Evolutionary conservation across 2,329 filamentous ascomycete genomes (phyloP).

Genomic region (Colletotrichum sp.): DNA sequence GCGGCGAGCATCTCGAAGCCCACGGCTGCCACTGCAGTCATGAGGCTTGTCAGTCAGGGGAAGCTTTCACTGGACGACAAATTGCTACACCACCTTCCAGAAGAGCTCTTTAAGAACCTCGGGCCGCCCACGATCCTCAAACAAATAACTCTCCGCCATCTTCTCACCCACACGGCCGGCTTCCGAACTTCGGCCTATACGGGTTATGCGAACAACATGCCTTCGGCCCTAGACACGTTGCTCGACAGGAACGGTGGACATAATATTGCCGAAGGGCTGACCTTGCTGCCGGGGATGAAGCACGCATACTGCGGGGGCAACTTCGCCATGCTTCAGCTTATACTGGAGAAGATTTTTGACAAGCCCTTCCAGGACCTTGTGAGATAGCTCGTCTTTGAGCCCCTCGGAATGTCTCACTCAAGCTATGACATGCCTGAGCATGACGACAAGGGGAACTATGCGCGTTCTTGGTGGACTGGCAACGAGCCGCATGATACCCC

Average conservation of each 20-base stretch:
- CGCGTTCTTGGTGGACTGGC: conserved; percentile 6
- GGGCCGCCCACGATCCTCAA: background rate
- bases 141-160: background rate
- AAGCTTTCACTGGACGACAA: background rate
- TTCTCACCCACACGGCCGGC: background rate
- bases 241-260: conserved; percentile 11
- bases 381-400: background rate
- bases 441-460: conserved; percentile 2
- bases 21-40: background rate
- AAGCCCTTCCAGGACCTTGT: background rate
- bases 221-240: conserved; percentile 10
- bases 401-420: background rate
- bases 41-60: background rate
- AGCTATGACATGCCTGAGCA: conserved; percentile 5
- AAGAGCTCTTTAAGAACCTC: background rate
- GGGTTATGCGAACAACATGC: background rate
- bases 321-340: conserved; percentile 7
- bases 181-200: background rate
- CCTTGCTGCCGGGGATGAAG: background rate
- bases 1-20: conserved; percentile 10
- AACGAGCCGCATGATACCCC: background rate
- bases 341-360: background rate
- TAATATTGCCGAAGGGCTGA: background rate
- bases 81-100: background rate
- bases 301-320: conserved; percentile 1